Evolutionary conservation across 345 rosid species (phyloP).

Genomic region (Murraya paniculata): DNA sequence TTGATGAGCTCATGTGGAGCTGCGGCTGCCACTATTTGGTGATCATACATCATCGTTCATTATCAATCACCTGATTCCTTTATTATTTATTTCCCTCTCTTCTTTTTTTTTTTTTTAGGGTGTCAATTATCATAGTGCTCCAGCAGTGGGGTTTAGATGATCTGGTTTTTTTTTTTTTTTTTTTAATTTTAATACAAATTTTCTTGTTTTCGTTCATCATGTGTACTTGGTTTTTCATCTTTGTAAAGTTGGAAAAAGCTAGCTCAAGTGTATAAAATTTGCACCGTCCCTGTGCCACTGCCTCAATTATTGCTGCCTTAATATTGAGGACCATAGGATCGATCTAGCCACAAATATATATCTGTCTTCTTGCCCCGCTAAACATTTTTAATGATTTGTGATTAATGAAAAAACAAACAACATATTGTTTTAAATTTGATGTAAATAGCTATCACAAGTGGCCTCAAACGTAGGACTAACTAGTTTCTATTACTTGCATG

Average conservation of each 20-base stretch:
- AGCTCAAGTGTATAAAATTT: background rate
- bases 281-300: background rate
- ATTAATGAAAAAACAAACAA: background rate
- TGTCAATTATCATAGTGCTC: background rate
- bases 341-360: too few species aligned
- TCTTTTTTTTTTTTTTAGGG: background rate
- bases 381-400: background rate
- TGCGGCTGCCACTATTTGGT: background rate
- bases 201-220: background rate
- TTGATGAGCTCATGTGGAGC: slow-evolving; percentile 43
- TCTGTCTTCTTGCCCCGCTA: background rate
- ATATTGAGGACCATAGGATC: background rate
- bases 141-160: background rate
- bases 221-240: background rate
- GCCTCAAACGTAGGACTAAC: background rate
- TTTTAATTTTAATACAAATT: background rate
- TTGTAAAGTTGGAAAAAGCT: slow-evolving; percentile 16
- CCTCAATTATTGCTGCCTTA: slow-evolving; percentile 20
- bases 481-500: background rate
- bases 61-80: slow-evolving; percentile 6
- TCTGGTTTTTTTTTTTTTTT: background rate
- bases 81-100: background rate
- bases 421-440: background rate
- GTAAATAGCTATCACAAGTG: background rate
- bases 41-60: slow-evolving; percentile 4